Conservation (phyloP, 2,329 filamentous ascomycete species). For the Alternaria atra region DNA sequence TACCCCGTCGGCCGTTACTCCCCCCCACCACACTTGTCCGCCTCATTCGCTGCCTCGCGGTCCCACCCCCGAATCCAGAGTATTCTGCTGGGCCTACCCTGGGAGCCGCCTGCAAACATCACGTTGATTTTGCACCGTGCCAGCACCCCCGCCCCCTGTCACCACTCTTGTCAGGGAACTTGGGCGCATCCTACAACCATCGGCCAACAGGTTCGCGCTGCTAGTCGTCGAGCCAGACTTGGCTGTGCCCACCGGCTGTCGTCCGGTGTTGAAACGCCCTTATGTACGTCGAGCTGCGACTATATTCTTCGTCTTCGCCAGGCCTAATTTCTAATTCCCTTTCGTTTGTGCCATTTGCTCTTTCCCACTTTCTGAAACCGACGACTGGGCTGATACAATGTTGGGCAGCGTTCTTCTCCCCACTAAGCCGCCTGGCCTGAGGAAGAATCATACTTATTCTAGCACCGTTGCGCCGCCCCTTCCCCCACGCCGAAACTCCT, state of each 20-base stretch:
- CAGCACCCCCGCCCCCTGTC: slow-evolving; percentile 19
- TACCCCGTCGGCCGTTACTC: slow-evolving; percentile 3
- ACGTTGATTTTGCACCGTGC: slow-evolving; percentile 20
- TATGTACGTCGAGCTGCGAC: slow-evolving; percentile 48
- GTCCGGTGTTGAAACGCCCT: slow-evolving; percentile 22
- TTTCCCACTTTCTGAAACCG: slow-evolving; percentile 8
- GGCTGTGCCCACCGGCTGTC: slow-evolving; percentile 10
- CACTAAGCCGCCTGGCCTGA: slow-evolving; percentile 29
- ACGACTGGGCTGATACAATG: slow-evolving; percentile 39
- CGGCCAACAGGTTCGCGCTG: slow-evolving; percentile 28
- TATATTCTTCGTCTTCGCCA: slow-evolving; percentile 36
- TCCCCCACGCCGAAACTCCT: slow-evolving; percentile 38
- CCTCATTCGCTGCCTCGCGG: slow-evolving; percentile 22
- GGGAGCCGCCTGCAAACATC: slow-evolving; percentile 21
- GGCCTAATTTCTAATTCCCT: slow-evolving; percentile 29
- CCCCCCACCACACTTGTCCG: slow-evolving; percentile 19
- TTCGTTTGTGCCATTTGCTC: slow-evolving; percentile 21
- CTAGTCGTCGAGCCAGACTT: slow-evolving; percentile 18
- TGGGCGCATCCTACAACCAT: slow-evolving; percentile 28
- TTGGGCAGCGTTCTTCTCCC: slow-evolving; percentile 47
- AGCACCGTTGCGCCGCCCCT: slow-evolving; percentile 30
- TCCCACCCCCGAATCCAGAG: slow-evolving; percentile 11
- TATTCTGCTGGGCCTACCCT: slow-evolving; percentile 21
- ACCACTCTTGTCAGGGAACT: slow-evolving; percentile 24
- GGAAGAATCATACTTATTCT: slow-evolving; percentile 32